These are phyloP conservation scores for Podospora pseudocomata DNA, from an alignment of 495 filamentous ascomycete genomes.

Conservation along the genomic window DNA sequence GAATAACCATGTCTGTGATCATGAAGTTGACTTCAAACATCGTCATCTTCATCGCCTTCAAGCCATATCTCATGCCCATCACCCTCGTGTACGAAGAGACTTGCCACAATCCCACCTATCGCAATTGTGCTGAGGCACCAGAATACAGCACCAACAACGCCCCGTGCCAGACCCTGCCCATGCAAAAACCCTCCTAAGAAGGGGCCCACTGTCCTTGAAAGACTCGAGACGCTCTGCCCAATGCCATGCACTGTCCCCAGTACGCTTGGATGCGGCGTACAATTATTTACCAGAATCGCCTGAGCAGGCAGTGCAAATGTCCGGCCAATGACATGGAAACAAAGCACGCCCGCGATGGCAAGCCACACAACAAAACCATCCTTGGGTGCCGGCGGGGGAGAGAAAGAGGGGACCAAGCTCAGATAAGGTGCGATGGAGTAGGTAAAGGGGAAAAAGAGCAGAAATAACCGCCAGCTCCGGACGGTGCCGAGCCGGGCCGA, in stretches of 20 bases:
- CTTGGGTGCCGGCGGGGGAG: conserved; percentile 55
- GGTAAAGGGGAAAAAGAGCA: conserved; percentile 68
- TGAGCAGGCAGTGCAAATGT: conserved; percentile 77
- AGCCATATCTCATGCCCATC: conserved; percentile 67
- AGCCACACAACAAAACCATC: conserved; percentile 65
- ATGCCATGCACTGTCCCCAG: conserved; percentile 81
- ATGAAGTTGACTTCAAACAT: background rate
- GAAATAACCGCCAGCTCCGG: conserved; percentile 62
- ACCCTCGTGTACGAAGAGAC: conserved; percentile 68
- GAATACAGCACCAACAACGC: conserved; percentile 73
- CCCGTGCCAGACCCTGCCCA: conserved; percentile 63
- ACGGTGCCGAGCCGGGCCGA: conserved; percentile 65
- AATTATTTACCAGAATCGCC: conserved; percentile 80
- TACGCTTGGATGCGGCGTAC: conserved; percentile 74
- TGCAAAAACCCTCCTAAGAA: conserved; percentile 68
- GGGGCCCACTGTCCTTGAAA: conserved; percentile 71
- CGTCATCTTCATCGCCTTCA: conserved; percentile 61
- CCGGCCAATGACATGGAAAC: conserved; percentile 71
- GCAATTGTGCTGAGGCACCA: conserved; percentile 68
- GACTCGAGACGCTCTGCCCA: conserved; percentile 67
- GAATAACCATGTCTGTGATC: background rate
- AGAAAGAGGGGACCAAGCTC: conserved; percentile 60
- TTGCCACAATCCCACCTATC: conserved; percentile 56
- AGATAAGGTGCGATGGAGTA: conserved; percentile 73
- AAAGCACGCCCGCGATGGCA: conserved; percentile 62